Conservation (phyloP, 768 basidiomycete species). For the Coprinopsis marcescibilis region DNA sequence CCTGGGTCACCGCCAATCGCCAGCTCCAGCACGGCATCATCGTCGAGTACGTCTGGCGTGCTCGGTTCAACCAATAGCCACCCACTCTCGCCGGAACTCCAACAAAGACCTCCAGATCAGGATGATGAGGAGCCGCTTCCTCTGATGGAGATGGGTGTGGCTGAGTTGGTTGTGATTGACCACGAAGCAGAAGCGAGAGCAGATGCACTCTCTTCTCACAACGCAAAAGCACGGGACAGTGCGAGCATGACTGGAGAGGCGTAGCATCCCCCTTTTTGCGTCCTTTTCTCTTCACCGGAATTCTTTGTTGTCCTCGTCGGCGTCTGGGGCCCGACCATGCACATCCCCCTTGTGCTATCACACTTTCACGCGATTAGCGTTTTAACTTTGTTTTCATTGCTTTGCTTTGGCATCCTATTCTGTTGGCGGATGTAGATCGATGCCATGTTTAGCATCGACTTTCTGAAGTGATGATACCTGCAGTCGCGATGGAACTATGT, state of each 20-base stretch:
- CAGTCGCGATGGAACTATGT: too few species aligned
- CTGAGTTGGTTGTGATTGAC: conserved; percentile 13
- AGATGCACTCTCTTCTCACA: background rate
- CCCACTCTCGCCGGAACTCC: conserved; percentile 2
- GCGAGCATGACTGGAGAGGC: conserved; percentile 1
- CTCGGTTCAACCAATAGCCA: conserved; percentile 2
- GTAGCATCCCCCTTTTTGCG: background rate
- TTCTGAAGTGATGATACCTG: too few species aligned
- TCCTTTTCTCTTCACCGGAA: background rate
- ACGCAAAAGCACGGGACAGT: conserved; percentile 4
- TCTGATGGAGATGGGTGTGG: conserved; percentile 23
- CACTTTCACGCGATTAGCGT: too few species aligned
- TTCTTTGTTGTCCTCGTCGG: background rate
- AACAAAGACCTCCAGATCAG: background rate
- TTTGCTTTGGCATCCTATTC: too few species aligned
- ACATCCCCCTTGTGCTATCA: too few species aligned
- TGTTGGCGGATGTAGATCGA: too few species aligned
- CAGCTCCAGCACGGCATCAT: conserved; percentile 5
- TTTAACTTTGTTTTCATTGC: too few species aligned
- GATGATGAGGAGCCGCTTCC: conserved; percentile 21
- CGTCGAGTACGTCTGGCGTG: too few species aligned
- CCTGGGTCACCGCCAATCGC: conserved; percentile 8
- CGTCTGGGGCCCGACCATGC: too few species aligned
- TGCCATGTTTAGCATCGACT: too few species aligned
- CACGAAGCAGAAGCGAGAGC: conserved; percentile 5